Base-by-base conservation (phyloP, 1,284 basidiomycete species). In the Tilletia indica region DNA sequence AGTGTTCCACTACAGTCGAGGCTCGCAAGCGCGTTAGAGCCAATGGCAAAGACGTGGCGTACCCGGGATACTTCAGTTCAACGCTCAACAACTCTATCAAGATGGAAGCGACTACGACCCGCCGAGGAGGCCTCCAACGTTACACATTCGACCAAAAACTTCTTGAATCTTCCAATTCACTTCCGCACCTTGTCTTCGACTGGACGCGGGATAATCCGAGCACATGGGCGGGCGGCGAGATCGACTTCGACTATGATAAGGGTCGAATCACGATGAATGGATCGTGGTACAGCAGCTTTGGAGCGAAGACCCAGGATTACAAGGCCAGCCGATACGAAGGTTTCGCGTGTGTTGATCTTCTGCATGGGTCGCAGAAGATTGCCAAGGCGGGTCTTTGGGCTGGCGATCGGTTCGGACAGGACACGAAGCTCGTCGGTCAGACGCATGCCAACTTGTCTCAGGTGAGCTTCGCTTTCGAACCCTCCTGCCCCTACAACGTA, bases 131-230 rank as follows among this genome's bases (percentile, higher is more conserved):
- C n/a, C 71, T 81, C 12, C 69, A 78, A 4, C 72, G 76, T 42
- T 82, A 79, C 66, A 81, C 78, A 0, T 82, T 77, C 71, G 75
- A 78, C 1, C 39, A 70, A 2, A 34, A 12, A 11, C 67, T 72
- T 42, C 73, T 81, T 67, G 67, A 63, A 38, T 48, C 68, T 25
- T 58, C 70, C 39, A 56, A 73, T 48, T 73, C 70, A 5, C 68
- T 4, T 14, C 79, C 80, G 8, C 72, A 73, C 21, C 66, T 81
- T 12, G 79, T 81, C 12, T 72, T 78, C 42, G 80, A 81, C 70
- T 79, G 78, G 77, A 77, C 80, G 45, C 79, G 80, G 69, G 80
- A 81, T 49, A 74, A 74, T 34, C 80, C 80, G 9, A 76, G 78
- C 4, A 77, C 79, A 0, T 78, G 77, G 67, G 58, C 70, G 2